Evolutionary conservation across 2,329 filamentous ascomycete genomes (phyloP), one percentile per base, ranked within the genome.

Genomic region (Stemphylium beticola): DNA sequence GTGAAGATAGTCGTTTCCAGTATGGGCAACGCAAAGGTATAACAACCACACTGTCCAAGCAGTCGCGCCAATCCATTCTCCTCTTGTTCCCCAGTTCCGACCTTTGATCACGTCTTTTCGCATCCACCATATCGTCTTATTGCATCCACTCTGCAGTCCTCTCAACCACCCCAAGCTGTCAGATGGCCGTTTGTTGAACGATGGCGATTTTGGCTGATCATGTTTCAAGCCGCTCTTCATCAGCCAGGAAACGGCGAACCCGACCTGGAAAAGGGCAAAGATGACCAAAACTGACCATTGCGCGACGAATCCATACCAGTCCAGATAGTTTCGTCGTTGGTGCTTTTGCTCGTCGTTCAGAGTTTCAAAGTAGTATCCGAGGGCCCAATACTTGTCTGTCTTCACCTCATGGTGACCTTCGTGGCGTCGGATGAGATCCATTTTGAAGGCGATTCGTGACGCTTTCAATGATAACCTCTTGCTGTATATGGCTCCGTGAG

Each of bases 1-100:
- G 68, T 87, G 85, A 26, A 87, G 76, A 52, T 87, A 87, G 69
- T 87, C 85, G 66, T 84, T 77, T 9, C 81, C 81, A 32, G 83
- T 85, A 33, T 80, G 75, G 60, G 77, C 76, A 14, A 82, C 68
- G 26, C 76, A 81, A 22, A 86, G 74, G 32, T 77, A 67, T 15
- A 84, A 49, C 44, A 87, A 66, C 83, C 83, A 86, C 3, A 66
- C 51, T 5, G 79, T 76, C 84, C 84, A 86, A 0, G 76, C 34
- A 2, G 72, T 63, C 9, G 77, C 81, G 26, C 78, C 65, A 5
- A 83, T 60, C 70, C 83, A 80, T 56, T 85, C 80, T 55, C 78
- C 79, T 53, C 80, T 78, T 1, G 79, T 83, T 38, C 83, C 83
- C 73, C 77, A 80, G 20, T 78, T 75, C 74, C 77, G 80, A 17